phyloP scores from a whole-genome alignment of 108 stramenopile genomes.

The Cyclotella choctawhatcheeana region DNA sequence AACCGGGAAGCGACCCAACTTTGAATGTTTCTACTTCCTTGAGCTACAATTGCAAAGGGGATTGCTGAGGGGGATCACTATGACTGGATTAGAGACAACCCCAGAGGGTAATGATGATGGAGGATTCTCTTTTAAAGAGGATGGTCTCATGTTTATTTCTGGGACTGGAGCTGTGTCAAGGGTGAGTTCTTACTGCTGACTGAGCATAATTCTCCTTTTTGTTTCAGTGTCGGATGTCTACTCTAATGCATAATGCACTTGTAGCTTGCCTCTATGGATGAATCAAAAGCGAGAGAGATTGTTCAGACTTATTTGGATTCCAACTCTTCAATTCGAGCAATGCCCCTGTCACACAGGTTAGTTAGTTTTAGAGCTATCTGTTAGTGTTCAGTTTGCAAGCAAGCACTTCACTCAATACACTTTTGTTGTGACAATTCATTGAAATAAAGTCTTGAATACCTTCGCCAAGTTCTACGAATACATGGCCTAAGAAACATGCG shows the following conservation, averaged over 20 bases:
- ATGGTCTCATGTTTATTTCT: constrained; percentile 19
- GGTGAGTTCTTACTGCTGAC: background rate
- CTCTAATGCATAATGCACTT: background rate
- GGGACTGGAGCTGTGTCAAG: constrained; percentile 63
- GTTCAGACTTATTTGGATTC: constrained; percentile 68
- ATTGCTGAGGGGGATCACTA: constrained; percentile 26
- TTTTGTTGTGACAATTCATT: too few species aligned
- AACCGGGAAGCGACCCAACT: constrained; percentile 69
- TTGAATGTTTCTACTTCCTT: constrained; percentile 78
- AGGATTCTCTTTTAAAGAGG: too few species aligned
- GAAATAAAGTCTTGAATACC: constrained; percentile 47
- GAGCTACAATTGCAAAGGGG: constrained; percentile 80
- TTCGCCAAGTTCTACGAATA: constrained; percentile 55
- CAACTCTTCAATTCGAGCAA: constrained; percentile 60
- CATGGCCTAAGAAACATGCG: constrained; percentile 18
- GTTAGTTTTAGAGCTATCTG: background rate
- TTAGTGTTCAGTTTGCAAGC: background rate
- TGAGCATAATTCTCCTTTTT: background rate
- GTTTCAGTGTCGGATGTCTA: background rate
- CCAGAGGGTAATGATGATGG: too few species aligned
- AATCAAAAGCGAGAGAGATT: constrained; percentile 43
- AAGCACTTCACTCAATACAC: too few species aligned
- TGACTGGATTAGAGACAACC: background rate
- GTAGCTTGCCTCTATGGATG: constrained; percentile 54
- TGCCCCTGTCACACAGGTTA: constrained; percentile 66